phyloP scores from a whole-genome alignment of 805 yeast genomes.

The Cyberlindnera nakhonratchasimensis region DNA sequence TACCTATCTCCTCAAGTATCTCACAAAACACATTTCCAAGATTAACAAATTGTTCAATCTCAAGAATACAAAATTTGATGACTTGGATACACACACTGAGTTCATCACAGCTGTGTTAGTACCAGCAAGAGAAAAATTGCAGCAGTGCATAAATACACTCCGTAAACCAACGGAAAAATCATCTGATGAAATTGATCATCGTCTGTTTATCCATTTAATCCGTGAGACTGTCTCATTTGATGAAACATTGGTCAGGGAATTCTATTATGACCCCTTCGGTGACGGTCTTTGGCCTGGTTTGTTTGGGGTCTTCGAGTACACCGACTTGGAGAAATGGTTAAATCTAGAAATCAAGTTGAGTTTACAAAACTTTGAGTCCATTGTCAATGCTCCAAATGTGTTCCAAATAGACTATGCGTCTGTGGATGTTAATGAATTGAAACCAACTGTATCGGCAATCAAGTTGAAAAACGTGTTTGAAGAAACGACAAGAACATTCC shows the following conservation, averaged over 20 bases:
- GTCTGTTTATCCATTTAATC: conserved; percentile 31
- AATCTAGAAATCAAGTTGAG: conserved; percentile 45
- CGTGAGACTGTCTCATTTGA: conserved; percentile 40
- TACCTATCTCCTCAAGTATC: conserved; percentile 44
- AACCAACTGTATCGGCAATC: conserved; percentile 41
- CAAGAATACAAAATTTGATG: conserved; percentile 23
- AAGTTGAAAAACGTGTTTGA: conserved; percentile 42
- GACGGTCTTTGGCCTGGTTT: conserved; percentile 31
- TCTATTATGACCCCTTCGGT: conserved; percentile 38
- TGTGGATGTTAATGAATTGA: conserved; percentile 28
- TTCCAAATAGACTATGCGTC: conserved; percentile 46
- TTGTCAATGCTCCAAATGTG: conserved; percentile 39
- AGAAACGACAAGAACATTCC: conserved; percentile 40
- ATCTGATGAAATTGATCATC: conserved; percentile 12
- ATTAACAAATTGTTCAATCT: conserved; percentile 42
- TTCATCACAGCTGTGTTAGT: conserved; percentile 33
- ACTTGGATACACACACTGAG: conserved; percentile 36
- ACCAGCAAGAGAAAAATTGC: conserved; percentile 44
- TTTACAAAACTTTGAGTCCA: conserved; percentile 40
- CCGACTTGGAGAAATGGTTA: conserved; percentile 44
- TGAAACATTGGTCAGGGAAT: conserved; percentile 33
- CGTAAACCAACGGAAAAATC: conserved; percentile 26
- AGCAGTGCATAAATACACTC: conserved; percentile 24
- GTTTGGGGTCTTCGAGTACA: conserved; percentile 23
- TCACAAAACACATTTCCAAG: conserved; percentile 37